Evolutionary conservation across 495 filamentous ascomycete genomes (phyloP), one percentile per base, ranked within the genome.

Genomic region (Bryoglossum gracile): DNA sequence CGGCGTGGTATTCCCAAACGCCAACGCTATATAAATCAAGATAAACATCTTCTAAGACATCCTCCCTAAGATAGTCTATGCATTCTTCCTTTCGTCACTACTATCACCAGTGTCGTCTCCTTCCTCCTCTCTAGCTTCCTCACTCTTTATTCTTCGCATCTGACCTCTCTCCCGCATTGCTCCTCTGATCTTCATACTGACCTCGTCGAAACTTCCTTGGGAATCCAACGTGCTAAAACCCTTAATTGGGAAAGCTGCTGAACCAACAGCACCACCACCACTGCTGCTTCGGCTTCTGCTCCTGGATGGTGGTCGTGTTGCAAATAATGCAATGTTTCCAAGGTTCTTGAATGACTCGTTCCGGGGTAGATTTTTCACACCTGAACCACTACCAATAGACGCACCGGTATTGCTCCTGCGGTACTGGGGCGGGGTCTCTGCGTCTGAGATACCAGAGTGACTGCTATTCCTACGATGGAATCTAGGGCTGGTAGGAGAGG

Each of bases 321-420:
- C 86, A 59, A 96, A 98, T 62, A 98, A 81, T 38, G 83, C 86
- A 51, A 92, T 84, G 45, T 77, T 79, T 11, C 84, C 82, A 21
- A 98, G 81, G 56, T 96, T 89, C 57, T 82, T 80, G 69, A 97
- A 94, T 3, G 84, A 89, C 62, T 98, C 92, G 68, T 95, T 95
- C 23, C 84, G 78, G 8, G 92, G 91, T 6, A 98, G 34, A 36
- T 51, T 26, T 32, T 51, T 22, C 40, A 46, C 32, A 19, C 48
- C 36, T 19, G 54, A 54, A n/a, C 50, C 47, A 21, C 49, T 51
- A 22, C 50, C 57, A 25, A 53, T 55, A 1, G 50, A 54, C 4
- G 54, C 48, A 25, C 53, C 52, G 8, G 50, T 36, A 30, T 41
- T 9, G 8, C 32, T 45, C 32, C 37, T 42, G 8, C 36, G 38